Evolutionary conservation across 768 basidiomycete species (phyloP), one percentile per base, ranked within the genome.

Genomic region (Megacollybia marginata): DNA sequence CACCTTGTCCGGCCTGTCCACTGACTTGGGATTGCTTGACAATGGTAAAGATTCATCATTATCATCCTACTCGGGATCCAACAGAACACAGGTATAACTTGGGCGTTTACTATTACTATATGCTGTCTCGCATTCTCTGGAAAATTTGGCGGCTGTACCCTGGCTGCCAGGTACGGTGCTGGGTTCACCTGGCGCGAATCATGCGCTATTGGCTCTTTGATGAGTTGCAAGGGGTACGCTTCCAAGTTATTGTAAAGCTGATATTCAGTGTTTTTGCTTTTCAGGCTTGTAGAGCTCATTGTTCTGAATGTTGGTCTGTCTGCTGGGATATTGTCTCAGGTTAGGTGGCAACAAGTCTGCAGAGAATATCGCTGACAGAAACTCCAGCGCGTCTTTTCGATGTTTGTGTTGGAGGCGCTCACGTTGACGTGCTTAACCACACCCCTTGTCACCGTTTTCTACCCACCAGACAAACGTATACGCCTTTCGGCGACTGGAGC

Each of bases 281-380:
- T 33, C 46, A 89, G 87, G 19, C 74, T 96, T 5, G 88, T 97
- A 9, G 94, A 96, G 60, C 73, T 97, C 15, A 96, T 98, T 57
- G 94, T 98, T 4, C 82, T 98, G 54, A 99, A 98, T 58, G 89
- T 98, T 54, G 94, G 95, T 3, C 71, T 95, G 2, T 70, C 76
- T 2, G 92, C 89, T 3, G 80, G 81, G 0, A 92, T 95, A 46
- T 71, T 98, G 19, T 76, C 82, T 1, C 73, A 59, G 50, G 78
- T 77, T 52, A 44, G 64, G 50, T 13, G 13, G 8, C 15, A 40
- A 40, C 15, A 40, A 15, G 38, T 40, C 8, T 33, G 20, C 4
- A 32, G 16, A 42, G 7, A 20, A 15, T 19, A 33, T 15, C 48
- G 19, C 45, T 40, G 42, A 48, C 33, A 28, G 9, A 5, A 19